Conservation (phyloP, 2,329 filamentous ascomycete species). For the Penicillium griseofulvum region DNA sequence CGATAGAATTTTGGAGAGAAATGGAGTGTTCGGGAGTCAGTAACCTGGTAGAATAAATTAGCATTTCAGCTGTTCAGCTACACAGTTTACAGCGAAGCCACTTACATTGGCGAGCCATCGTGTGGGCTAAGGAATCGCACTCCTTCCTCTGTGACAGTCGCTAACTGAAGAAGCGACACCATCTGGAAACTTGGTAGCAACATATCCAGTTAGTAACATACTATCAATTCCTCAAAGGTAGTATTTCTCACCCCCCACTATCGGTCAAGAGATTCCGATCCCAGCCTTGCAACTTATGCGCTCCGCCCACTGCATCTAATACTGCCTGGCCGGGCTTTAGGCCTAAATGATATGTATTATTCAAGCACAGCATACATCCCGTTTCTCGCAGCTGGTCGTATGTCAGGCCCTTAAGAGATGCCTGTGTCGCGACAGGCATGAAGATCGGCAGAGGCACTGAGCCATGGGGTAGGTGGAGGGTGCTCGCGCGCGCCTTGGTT, state of each 20-base stretch:
- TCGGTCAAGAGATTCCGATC: conserved; percentile 87
- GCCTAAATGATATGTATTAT: conserved; percentile 97
- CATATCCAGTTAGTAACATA: conserved; percentile 4
- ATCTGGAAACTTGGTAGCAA: conserved; percentile 76
- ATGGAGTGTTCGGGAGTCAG: conserved; percentile 98
- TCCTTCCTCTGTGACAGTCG: conserved; percentile 90
- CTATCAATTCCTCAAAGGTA: background rate
- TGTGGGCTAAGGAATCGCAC: conserved; percentile 96
- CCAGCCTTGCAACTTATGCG: conserved; percentile 94
- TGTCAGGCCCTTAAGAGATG: conserved; percentile 89
- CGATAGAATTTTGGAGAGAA: conserved; percentile 91
- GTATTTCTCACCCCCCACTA: conserved; percentile 48
- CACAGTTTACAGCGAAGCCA: background rate
- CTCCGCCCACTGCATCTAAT: conserved; percentile 82
- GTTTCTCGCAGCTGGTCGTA: conserved; percentile 88
- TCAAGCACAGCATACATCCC: conserved; percentile 84
- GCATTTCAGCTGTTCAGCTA: background rate
- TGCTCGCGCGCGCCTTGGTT: conserved; percentile 88
- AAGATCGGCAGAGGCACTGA: conserved; percentile 87
- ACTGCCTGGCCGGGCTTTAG: conserved; percentile 91
- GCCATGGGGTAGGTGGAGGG: conserved; percentile 85
- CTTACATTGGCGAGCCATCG: conserved; percentile 83
- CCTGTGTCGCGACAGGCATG: conserved; percentile 98
- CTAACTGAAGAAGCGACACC: conserved; percentile 92
- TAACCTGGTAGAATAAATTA: conserved; percentile 55